Evolutionary conservation across 2,329 filamentous ascomycete species (phyloP), one percentile per base, ranked within the genome.

Genomic region (Xylaria sp.): DNA sequence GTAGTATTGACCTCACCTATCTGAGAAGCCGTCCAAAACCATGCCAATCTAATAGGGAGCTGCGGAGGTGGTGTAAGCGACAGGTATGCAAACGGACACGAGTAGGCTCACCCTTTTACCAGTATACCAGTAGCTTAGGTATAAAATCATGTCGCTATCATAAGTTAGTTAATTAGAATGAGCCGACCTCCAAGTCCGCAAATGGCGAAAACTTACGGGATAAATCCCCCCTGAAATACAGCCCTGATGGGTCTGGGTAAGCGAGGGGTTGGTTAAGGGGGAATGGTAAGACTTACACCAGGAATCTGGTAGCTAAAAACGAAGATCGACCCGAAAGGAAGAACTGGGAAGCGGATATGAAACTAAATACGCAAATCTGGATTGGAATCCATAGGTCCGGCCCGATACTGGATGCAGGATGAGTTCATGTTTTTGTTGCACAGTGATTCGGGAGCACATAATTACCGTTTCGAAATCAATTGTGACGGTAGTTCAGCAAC

Each of bases 61-160:
- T 91, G 17, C 2, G 2, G 19, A 54, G 25, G 51, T 71, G 6
- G 70, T 63, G 37, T 14, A 53, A 19, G n/a, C 15, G 21, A 45
- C 46, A 25, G 11, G 56, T 23, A 60, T 28, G 35, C 23, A 40
- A 46, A 46, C 33, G 33, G 25, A 51, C 31, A 47, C 31, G 3
- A 42, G 43, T 40, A 33, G 8, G 55, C 72, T 64, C 38, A 76
- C 74, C 84, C 61, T 80, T 67, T 45, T 82, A 2, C 86, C 84
- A 11, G 84, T 91, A 75, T 91, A 92, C 76, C 88, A 92, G 73
- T 92, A 92, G 28, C 83, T 87, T 1, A 91, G 79, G 71, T 90
- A 91, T 0, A 88, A 76, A 55, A 89, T 84, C 40, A 71, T 74
- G 65, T 76, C 71, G 11, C 72, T 74, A 14, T 38, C n/a, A 47